Conservation (phyloP, 1,284 basidiomycete species). For the Laetiporus sulphureus region DNA sequence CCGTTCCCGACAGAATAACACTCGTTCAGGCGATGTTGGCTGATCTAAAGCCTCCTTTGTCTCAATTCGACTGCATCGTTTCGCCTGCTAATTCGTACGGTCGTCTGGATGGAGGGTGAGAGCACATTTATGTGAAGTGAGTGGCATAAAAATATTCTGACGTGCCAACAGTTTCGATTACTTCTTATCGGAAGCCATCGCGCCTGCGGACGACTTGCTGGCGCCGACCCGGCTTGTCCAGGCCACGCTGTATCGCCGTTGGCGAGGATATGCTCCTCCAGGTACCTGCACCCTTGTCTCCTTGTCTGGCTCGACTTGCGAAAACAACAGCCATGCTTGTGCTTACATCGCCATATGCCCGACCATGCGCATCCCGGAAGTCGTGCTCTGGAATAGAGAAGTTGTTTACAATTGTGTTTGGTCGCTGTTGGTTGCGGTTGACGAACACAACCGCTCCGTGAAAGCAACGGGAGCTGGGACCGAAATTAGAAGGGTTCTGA, state of each 20-base stretch:
- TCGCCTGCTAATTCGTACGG: conserved; percentile 22
- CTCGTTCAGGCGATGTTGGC: neutral
- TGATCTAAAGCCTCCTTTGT: neutral
- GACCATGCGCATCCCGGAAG: conserved; percentile 21
- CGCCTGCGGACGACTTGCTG: conserved; percentile 9
- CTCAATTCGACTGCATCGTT: conserved; percentile 19
- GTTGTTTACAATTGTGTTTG: conserved; percentile 25
- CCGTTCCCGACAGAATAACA: neutral
- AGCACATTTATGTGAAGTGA: neutral
- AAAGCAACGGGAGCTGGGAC: neutral
- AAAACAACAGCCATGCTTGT: conserved; percentile 11
- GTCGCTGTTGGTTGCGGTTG: conserved; percentile 17
- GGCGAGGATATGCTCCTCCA: conserved; percentile 20
- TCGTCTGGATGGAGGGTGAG: conserved; percentile 18
- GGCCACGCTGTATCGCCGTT: conserved; percentile 14
- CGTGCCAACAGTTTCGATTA: conserved; percentile 12
- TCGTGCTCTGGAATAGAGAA: conserved; percentile 21
- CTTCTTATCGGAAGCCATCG: conserved; percentile 13
- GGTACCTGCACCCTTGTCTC: conserved; percentile 22
- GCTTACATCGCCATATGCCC: conserved; percentile 18
- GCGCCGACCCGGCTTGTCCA: conserved; percentile 18
- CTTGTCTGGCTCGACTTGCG: conserved; percentile 11
- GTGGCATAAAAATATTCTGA: neutral
- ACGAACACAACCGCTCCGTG: conserved; percentile 9
- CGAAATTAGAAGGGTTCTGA: conserved; percentile 11